These are phyloP conservation scores for Pseudogymnoascus sp. DNA, from an alignment of 2,329 filamentous ascomycete species.

Conservation along the genomic window DNA sequence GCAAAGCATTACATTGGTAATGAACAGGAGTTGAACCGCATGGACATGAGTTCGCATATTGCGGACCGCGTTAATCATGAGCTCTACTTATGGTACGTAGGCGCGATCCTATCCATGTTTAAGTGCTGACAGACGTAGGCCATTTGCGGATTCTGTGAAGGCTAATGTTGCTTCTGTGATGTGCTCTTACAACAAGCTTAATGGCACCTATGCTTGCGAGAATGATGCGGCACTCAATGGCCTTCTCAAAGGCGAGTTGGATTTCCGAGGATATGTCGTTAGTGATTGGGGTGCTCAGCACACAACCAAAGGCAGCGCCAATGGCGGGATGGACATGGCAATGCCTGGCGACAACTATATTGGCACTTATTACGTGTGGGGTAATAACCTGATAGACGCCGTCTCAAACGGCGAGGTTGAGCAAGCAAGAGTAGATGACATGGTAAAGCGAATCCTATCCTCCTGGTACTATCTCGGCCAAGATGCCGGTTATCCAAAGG, in stretches of 20 bases:
- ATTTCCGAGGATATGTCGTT: constrained; percentile 66
- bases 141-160: constrained; percentile 61
- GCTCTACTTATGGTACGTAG: constrained; percentile 48
- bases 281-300: constrained; percentile 74
- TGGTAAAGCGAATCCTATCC: constrained; percentile 57
- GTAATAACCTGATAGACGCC: constrained; percentile 44
- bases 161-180: constrained; percentile 60
- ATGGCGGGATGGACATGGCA: constrained; percentile 67
- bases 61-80: constrained; percentile 63
- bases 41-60: constrained; percentile 48
- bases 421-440: constrained; percentile 57
- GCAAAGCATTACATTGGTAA: constrained; percentile 60
- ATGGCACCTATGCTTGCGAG: constrained; percentile 61
- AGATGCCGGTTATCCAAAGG: constrained; percentile 38
- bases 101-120: background rate
- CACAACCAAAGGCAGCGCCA: constrained; percentile 56
- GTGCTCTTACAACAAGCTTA: constrained; percentile 69
- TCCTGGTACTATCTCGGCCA: constrained; percentile 54
- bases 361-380: constrained; percentile 46
- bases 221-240: constrained; percentile 54
- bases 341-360: constrained; percentile 66
- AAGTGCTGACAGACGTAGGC: constrained; percentile 29
- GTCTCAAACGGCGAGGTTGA: constrained; percentile 50
- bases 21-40: constrained; percentile 58
- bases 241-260: constrained; percentile 62